Evolutionary conservation across 345 rosid genomes (phyloP), one percentile per base, ranked within the genome.

Genomic region (Ceriops tagal): DNA sequence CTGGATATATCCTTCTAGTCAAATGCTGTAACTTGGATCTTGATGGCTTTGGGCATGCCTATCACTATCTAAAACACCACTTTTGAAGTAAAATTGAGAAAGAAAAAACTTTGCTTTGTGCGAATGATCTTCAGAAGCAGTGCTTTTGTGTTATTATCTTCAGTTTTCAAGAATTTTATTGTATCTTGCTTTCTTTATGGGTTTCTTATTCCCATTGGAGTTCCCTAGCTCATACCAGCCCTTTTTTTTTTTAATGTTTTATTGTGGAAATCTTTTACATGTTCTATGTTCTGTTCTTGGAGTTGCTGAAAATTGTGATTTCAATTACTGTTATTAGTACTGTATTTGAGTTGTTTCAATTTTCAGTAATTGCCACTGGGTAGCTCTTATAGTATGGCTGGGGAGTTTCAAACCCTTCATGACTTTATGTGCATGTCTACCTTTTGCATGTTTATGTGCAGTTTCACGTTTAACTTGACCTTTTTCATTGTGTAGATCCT

Each of bases 401-500:
- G 30, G 7, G 31, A 68, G 55, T 56, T 56, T 10, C 16, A 56
- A 22, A 15, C 26, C 24, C 28, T 56, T 31, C 18, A 21, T 27
- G 16, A 24, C 59, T 56, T 56, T 5, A 16, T 56, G 15, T 56
- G 18, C 18, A 16, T 24, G 59, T 24, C 16, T 56, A 24, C 49
- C 49, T 43, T 13, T 43, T 43, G 49, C 49, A 43, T 56, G 6
- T 9, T 56, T 56, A 56, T 56, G 59, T 56, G 28, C 16, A 24
- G 31, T 27, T 24, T 56, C 59, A 56, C 18, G 0, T 15, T 26
- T 24, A 56, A 56, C 19, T 52, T 60, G 31, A 30, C 53, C 46
- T 69, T 65, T 7, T 72, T 62, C 66, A 55, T 32, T 73, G 1
- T 83, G 65, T 76, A 95, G 99, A 92, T 88, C 93, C 99, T 71